Percentiles rank a stretch among this genome's conserved stretches.
These are phyloP conservation scores for Candida tropicalis DNA, from an alignment of 1,139 yeast genomes.

Conservation along the genomic window DNA sequence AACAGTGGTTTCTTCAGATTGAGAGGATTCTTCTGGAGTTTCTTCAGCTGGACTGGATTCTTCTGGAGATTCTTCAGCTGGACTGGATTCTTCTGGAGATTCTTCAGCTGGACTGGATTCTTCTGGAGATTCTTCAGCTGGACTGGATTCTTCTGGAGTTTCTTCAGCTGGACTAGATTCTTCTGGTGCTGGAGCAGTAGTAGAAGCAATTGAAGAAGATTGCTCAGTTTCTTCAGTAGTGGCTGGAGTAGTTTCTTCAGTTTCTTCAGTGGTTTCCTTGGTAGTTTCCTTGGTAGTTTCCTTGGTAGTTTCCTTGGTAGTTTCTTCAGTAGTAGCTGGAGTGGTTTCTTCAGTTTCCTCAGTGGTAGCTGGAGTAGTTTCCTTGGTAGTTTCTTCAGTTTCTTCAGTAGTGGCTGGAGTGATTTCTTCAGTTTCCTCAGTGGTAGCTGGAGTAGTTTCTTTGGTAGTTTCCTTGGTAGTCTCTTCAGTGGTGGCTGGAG, in stretches of 20 bases:
- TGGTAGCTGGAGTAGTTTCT: not conserved
- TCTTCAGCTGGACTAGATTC: conserved; percentile 11
- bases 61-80: conserved; percentile 1
- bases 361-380: conserved; percentile 2
- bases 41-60: conserved; percentile 5
- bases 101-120: conserved; percentile 3
- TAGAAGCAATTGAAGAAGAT: too few species aligned
- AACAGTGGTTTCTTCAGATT: conserved; percentile 4
- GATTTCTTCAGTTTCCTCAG: not conserved
- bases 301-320: too few species aligned
- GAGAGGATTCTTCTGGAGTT: conserved; percentile 7
- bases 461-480: not conserved
- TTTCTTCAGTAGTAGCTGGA: not conserved
- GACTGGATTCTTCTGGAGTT: conserved; percentile 8
- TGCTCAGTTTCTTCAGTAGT: conserved; percentile 11
- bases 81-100: conserved; percentile 10
- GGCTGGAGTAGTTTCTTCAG: conserved; percentile 7
- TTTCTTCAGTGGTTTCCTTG: not conserved
- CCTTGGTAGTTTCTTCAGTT: not conserved
- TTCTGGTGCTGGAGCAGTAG: conserved; percentile 7
- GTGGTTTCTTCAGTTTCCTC: not conserved
- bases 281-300: too few species aligned
- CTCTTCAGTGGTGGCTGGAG: not conserved
- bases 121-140: conserved; percentile 5
- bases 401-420: conserved; percentile 5